phyloP scores from a whole-genome alignment of 2,329 filamentous ascomycete genomes.

The Fusarium annulatum region DNA sequence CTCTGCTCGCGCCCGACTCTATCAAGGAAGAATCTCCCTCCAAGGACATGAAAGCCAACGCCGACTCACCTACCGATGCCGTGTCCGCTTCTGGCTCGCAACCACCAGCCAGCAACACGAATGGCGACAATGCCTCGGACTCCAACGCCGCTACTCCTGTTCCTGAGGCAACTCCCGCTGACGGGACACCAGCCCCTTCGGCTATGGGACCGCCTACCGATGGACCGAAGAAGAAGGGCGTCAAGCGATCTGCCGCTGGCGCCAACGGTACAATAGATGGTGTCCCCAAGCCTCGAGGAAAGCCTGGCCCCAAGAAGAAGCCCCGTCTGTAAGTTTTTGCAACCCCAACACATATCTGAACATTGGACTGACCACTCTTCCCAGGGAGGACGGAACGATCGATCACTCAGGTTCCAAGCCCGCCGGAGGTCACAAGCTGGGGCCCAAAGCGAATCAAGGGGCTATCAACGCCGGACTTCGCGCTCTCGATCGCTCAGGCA shows the following conservation, averaged over 20 bases:
- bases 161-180: constrained; percentile 59
- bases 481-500: constrained; percentile 90
- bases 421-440: constrained; percentile 79
- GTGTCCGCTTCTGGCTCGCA: constrained; percentile 49
- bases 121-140: constrained; percentile 67
- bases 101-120: constrained; percentile 53
- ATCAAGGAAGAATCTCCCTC: constrained; percentile 58
- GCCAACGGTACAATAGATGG: constrained; percentile 72
- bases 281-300: constrained; percentile 77
- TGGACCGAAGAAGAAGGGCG: constrained; percentile 79
- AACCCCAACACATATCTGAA: background rate
- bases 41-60: constrained; percentile 51
- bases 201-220: constrained; percentile 70
- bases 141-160: constrained; percentile 70
- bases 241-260: constrained; percentile 74
- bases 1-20: constrained; percentile 58
- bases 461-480: constrained; percentile 97
- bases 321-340: constrained; percentile 81
- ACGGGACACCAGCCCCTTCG: constrained; percentile 65
- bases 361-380: constrained; percentile 45
- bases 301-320: constrained; percentile 98
- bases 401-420: constrained; percentile 66
- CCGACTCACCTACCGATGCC: constrained; percentile 58
- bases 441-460: constrained; percentile 95
- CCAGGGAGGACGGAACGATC: constrained; percentile 71